Evolutionary conservation across 257 asterid genomes (phyloP).

Genomic region (Solanum gracilifrons): DNA sequence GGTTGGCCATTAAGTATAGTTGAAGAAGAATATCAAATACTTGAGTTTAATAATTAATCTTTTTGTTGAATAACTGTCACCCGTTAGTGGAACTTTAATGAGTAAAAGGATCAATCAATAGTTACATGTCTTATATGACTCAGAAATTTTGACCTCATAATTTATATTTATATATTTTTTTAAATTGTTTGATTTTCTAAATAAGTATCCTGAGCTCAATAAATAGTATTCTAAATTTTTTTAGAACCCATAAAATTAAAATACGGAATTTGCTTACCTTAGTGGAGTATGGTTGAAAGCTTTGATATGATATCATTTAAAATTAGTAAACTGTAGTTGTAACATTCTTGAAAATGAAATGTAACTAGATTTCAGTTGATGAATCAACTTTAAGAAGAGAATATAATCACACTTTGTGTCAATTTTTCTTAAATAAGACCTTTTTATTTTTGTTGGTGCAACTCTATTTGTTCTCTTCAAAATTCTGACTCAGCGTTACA

Average conservation of each 20-base stretch:
- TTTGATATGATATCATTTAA: background rate
- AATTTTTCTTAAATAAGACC: background rate
- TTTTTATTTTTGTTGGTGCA: background rate
- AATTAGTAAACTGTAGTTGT: background rate
- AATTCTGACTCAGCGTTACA: no score
- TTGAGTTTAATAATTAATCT: background rate
- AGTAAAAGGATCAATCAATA: background rate
- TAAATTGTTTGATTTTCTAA: background rate
- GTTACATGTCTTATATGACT: background rate
- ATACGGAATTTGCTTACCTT: background rate
- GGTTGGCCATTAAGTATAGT: background rate
- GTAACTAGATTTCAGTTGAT: background rate
- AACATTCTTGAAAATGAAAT: background rate
- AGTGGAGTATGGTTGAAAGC: background rate
- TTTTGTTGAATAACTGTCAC: background rate
- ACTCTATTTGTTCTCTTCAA: no score
- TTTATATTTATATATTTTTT: background rate
- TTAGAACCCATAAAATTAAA: background rate
- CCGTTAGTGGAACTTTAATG: background rate
- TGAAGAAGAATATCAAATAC: background rate
- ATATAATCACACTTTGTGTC: background rate
- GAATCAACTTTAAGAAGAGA: background rate
- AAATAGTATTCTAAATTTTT: no score
- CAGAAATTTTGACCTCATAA: background rate
- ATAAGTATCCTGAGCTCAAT: background rate